phyloP scores from a whole-genome alignment of 2,329 filamentous ascomycete genomes.

The Aureobasidium sp. region DNA sequence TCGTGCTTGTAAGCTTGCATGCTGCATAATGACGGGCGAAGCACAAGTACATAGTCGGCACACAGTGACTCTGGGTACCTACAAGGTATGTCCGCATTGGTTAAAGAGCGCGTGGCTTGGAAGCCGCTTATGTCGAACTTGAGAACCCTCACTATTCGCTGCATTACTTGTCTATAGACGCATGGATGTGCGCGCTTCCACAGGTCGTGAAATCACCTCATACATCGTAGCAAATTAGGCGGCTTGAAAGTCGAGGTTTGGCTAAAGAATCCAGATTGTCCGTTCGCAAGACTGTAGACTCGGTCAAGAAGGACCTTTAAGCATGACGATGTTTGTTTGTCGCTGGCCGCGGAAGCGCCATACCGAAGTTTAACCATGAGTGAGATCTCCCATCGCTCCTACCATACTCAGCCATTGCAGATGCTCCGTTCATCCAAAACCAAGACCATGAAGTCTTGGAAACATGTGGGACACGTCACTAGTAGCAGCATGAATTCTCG shows the following conservation, averaged over 20 bases:
- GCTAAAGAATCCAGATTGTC: too few species aligned
- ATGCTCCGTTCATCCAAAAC: not conserved
- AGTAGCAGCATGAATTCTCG: not conserved
- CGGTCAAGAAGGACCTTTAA: not conserved
- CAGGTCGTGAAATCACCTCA: too few species aligned
- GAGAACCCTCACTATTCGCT: too few species aligned
- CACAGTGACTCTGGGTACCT: not conserved
- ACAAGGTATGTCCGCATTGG: too few species aligned
- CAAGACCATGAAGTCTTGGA: not conserved
- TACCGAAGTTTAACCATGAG: not conserved
- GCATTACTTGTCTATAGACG: too few species aligned
- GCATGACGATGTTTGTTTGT: not conserved
- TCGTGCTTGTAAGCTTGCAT: not conserved
- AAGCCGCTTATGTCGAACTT: too few species aligned
- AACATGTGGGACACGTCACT: not conserved
- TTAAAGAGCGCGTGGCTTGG: too few species aligned
- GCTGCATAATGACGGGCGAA: not conserved
- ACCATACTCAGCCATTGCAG: not conserved
- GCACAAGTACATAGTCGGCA: not conserved
- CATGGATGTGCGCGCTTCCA: too few species aligned
- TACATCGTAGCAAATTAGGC: too few species aligned
- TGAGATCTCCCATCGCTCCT: not conserved
- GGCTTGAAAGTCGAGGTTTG: too few species aligned
- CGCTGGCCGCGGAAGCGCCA: not conserved
- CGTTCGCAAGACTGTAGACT: not conserved